phyloP scores from a whole-genome alignment of 495 filamentous ascomycete genomes.

The Hypoxylon trugodes region DNA sequence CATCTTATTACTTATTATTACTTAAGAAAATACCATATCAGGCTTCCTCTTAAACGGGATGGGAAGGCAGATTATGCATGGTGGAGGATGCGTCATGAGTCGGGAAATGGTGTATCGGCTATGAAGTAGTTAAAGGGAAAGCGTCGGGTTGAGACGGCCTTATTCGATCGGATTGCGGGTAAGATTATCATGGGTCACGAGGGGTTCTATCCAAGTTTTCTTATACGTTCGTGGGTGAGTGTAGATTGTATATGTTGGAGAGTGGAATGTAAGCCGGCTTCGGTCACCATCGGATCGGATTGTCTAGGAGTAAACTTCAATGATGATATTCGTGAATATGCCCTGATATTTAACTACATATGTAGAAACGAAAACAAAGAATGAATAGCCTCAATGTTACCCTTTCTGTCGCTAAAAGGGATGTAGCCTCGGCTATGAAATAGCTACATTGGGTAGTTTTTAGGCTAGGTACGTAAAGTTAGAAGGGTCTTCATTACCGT shows the following conservation, averaged over 20 bases:
- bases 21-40: conserved; percentile 23
- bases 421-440: no score
- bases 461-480: no score
- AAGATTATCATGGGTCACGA: conserved; percentile 3
- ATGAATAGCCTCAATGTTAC: no score
- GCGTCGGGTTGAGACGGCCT: conserved; percentile 27
- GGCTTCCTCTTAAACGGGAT: conserved; percentile 6
- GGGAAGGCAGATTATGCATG: neutral
- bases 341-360: no score
- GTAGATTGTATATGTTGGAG: neutral
- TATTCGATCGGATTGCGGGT: conserved; percentile 8
- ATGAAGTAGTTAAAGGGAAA: conserved; percentile 21
- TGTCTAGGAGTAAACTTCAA: no score
- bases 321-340: no score
- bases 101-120: conserved; percentile 12
- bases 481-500: no score
- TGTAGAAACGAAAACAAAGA: no score
- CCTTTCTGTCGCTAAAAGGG: no score
- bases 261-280: conserved; percentile 7
- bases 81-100: conserved; percentile 24
- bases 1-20: conserved; percentile 20
- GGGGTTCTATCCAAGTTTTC: neutral
- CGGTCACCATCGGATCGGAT: conserved; percentile 14
- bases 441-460: no score
- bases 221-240: neutral